Base-by-base conservation (phyloP, 177 flowering plant species). In the Vitis hybrid region DNA sequence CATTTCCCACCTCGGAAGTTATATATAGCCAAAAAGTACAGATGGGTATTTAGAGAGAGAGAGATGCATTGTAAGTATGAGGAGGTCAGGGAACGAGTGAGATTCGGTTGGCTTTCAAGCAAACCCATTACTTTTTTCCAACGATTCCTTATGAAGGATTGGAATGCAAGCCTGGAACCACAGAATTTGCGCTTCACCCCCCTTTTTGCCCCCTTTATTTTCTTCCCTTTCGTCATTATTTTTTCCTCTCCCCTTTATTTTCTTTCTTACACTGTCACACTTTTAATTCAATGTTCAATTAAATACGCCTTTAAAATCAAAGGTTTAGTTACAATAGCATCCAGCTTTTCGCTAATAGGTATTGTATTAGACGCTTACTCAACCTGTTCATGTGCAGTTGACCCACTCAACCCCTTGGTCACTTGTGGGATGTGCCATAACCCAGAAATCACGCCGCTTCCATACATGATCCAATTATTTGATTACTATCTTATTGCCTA, bases 21-120 rank as follows among this genome's bases (percentile, higher is more conserved):
- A 67, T 72, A 26, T 50, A 33, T 52, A 72, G 49, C 45, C 19
- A 65, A n/a, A 53, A 39, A 29, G 48, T 49, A 51, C 19, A 53
- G 55, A 45, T 72, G 31, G 52, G 19, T 5, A 72, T 55, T 20
- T 33, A 51, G 61, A 53, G 49, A 68, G 26, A 22, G 61, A 29
- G 20, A 70, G 73, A 69, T 56, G 69, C 70, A 51, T 64, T 58
- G 69, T 45, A 68, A 72, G 67, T 66, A 70, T 19, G 69, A 64
- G 80, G 66, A 72, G 56, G 66, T 31, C 39, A 71, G 72, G 76
- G 65, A 67, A 72, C 16, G 77, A 72, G 79, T 68, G 71, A 82
- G 85, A 82, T 78, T 81, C 85, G 82, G 83, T 79, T 82, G 82
- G 83, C 77, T 78, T 84, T 75, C 76, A 85, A 82, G 86, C 83